Percentiles rank a stretch among this genome's conserved stretches.
These are phyloP conservation scores for Hippophae tibetana DNA, from an alignment of 306 rosid genomes.

Conservation along the genomic window DNA sequence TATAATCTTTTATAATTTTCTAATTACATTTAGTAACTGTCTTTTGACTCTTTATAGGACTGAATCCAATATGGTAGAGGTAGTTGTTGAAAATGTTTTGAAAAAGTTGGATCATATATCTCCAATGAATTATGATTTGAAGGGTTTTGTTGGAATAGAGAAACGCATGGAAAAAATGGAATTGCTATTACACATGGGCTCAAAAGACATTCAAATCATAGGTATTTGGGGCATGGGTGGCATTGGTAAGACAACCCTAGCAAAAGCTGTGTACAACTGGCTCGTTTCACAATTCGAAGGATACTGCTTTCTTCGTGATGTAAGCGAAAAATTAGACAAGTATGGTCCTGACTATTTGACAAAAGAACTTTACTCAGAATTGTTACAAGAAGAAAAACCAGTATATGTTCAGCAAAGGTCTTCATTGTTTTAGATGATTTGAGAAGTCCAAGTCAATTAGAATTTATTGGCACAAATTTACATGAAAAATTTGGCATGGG, in stretches of 20 bases:
- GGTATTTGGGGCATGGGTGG: not conserved
- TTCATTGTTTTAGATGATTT: slow-evolving; percentile 15
- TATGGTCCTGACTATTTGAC: not conserved
- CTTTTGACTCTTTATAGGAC: too few species aligned
- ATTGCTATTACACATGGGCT: not conserved
- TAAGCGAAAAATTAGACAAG: slow-evolving; percentile 4
- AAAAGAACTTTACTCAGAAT: not conserved
- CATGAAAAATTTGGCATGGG: slow-evolving; percentile 2
- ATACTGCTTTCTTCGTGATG: slow-evolving; percentile 2
- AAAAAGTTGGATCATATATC: too few species aligned
- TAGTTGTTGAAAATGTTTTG: too few species aligned
- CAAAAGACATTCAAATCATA: not conserved
- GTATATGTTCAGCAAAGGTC: not conserved
- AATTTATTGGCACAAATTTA: not conserved
- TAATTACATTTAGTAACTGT: too few species aligned
- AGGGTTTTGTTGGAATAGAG: too few species aligned
- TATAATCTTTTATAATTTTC: too few species aligned
- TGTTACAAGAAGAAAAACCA: slow-evolving; percentile 2
- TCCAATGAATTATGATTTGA: too few species aligned
- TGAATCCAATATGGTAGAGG: too few species aligned
- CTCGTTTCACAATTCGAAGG: not conserved
- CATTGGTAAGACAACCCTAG: not conserved
- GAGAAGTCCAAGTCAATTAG: slow-evolving; percentile 3
- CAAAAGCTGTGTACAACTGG: not conserved
- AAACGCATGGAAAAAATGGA: not conserved